Evolutionary conservation across 1,139 yeast species (phyloP).

Genomic region (Geotrichum fermentans): DNA sequence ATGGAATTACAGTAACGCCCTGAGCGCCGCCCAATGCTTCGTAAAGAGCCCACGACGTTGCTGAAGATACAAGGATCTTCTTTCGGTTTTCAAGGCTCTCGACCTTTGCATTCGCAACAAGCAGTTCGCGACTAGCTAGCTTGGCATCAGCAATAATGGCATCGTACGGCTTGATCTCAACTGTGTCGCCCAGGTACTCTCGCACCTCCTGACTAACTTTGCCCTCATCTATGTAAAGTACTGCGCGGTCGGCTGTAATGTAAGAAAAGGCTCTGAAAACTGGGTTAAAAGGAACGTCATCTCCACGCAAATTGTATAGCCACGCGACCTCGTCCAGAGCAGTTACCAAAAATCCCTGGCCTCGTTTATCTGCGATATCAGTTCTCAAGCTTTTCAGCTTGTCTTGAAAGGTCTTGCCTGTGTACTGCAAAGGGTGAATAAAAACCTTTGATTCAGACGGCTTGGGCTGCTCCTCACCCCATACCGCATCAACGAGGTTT

Average conservation of each 20-base stretch:
- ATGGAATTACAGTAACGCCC: slow-evolving; percentile 49
- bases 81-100: slow-evolving; percentile 19
- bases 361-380: slow-evolving; percentile 44
- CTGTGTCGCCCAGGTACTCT: slow-evolving; percentile 30
- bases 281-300: slow-evolving; percentile 83
- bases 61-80: slow-evolving; percentile 56
- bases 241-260: slow-evolving; percentile 54
- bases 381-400: slow-evolving; percentile 46
- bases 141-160: slow-evolving; percentile 35
- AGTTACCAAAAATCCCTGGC: slow-evolving; percentile 51
- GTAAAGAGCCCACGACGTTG: slow-evolving; percentile 78
- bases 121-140: slow-evolving; percentile 39
- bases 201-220: slow-evolving; percentile 48
- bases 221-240: slow-evolving; percentile 66
- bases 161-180: slow-evolving; percentile 36
- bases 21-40: slow-evolving; percentile 46
- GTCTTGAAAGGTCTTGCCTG: slow-evolving; percentile 42
- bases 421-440: slow-evolving; percentile 34
- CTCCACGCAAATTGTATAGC: slow-evolving; percentile 83
- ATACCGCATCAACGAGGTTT: slow-evolving; percentile 71
- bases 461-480: slow-evolving; percentile 49
- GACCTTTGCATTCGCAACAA: slow-evolving; percentile 20
- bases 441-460: slow-evolving; percentile 35
- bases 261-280: slow-evolving; percentile 80
- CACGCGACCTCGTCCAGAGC: slow-evolving; percentile 91